phyloP scores from a whole-genome alignment of 208 protist species.

The Entamoeba histolytica region DNA sequence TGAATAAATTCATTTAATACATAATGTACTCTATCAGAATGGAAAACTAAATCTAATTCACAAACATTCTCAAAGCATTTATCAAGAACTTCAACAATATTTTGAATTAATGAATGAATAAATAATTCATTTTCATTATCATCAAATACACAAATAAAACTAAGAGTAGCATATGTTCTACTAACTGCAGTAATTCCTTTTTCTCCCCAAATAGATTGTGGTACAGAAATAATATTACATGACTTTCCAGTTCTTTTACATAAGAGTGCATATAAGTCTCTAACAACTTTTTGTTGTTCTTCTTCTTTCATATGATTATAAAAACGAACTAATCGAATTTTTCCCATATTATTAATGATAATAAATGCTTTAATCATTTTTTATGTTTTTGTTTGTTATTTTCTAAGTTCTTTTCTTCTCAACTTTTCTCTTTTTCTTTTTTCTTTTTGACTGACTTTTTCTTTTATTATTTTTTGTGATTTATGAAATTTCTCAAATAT shows the following conservation, averaged over 20 bases:
- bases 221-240: background rate
- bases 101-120: background rate
- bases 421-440: background rate
- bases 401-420: background rate
- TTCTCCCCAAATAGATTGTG: background rate
- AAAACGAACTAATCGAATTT: background rate
- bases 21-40: background rate
- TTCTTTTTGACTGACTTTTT: too few relatives aligned
- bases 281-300: background rate
- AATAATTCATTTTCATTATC: background rate
- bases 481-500: too few relatives aligned
- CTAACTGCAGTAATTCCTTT: background rate
- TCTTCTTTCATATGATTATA: background rate
- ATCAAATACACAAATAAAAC: background rate
- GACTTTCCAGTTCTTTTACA: background rate
- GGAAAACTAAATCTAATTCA: background rate
- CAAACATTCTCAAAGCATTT: background rate
- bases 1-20: background rate
- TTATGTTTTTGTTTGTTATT: background rate
- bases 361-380: background rate
- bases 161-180: background rate
- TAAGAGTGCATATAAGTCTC: background rate
- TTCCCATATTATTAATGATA: background rate
- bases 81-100: conserved; percentile 1
- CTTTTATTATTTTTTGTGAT: too few relatives aligned